Base-by-base conservation (phyloP, 257 asterid genomes). In the Nicotiana knightiana region DNA sequence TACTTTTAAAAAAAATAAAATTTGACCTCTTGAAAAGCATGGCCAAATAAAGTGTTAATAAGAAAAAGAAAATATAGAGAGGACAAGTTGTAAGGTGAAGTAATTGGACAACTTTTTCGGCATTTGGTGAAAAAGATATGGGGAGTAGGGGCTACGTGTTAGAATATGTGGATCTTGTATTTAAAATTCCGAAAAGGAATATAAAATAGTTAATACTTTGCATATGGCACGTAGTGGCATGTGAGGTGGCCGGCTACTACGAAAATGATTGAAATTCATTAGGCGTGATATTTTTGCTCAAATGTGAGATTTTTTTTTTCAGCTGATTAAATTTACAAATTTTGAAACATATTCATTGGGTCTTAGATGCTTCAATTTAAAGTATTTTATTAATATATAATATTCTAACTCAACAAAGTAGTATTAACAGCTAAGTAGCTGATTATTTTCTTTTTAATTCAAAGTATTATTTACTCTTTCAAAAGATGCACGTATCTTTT, bases 131-230 rank as follows among this genome's bases (percentile, higher is more conserved):
- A 46, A 48, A 61, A n/a, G 61, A 48, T 24, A 24, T 48, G 8
- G 24, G 48, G 15, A 71, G 37, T 46, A 11, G 77, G 39, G 79
- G 39, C 37, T 39, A 71, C 61, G n/a, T 6, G 4, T 71, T 4
- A 71, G 79, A 3, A 73, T 48, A 73, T 73, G 24, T 73, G 79
- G 62, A 73, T 73, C 24, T 73, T 13, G 28, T 73, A 24, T 73
- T 46, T 24, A 71, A 24, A 37, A 46, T 24, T 13, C 18, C 33
- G 33, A 30, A 30, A 30, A 30, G 33, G 33, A 30, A 30, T 30
- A 30, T 30, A 30, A 30, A 30, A 21, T 21, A 21, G 24, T 1
- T 30, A 30, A 30, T 30, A 30, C 33, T 30, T 30, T 30, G 26
- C 43, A 51, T 26, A 0, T 51, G 62, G 43, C 39, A 46, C 79